Evolutionary conservation across 163 green algal species (phyloP), one percentile per base, ranked within the genome.

Genomic region (Volvox carteri): DNA sequence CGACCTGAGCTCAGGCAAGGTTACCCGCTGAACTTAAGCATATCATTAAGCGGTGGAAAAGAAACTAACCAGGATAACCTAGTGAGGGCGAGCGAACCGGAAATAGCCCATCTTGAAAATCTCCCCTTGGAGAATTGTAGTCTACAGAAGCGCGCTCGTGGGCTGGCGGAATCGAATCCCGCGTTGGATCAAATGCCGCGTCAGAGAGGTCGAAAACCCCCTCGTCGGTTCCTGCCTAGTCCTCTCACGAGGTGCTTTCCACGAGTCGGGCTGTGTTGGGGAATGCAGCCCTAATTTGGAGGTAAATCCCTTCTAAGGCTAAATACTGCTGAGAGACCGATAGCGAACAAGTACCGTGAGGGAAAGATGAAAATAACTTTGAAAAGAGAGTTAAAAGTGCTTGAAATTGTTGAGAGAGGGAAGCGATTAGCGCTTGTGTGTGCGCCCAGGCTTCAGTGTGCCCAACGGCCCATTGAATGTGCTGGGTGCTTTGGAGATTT

Each of bases 201-300:
- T n/a, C n/a, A n/a, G n/a, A n/a, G n/a, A n/a, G n/a, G n/a, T n/a
- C n/a, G n/a, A n/a, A n/a, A n/a, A n/a, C n/a, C n/a, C n/a, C n/a
- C n/a, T n/a, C n/a, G n/a, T 98, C 91, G 94, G 92, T 85, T 87
- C 77, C 14, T 46, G 90, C 90, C 89, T 91, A 88, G 91, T 87
- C 91, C 88, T 92, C 94, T 87, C 95, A 97, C 94, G 94, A 96
- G 91, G 86, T 92, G 94, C 93, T 94, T 95, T 98, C 95, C 85
- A 92, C 94, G 94, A 97, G 95, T 97, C 95, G 95, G 93, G 95
- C 97, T 97, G 60, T 73, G 93, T 94, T 97, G 97, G 95, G 95
- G 95, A 98, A 97, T 97, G 94, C 96, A 97, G 95, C 95, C 93
- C 95, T 76, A 76, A 78, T 78, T 78, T 78, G 70, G 70, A 78